A percentile compares a stretch with the other conserved stretches of the same genome.
phyloP scores from a whole-genome alignment of 83 land plant species.

The Larix sibirica region DNA sequence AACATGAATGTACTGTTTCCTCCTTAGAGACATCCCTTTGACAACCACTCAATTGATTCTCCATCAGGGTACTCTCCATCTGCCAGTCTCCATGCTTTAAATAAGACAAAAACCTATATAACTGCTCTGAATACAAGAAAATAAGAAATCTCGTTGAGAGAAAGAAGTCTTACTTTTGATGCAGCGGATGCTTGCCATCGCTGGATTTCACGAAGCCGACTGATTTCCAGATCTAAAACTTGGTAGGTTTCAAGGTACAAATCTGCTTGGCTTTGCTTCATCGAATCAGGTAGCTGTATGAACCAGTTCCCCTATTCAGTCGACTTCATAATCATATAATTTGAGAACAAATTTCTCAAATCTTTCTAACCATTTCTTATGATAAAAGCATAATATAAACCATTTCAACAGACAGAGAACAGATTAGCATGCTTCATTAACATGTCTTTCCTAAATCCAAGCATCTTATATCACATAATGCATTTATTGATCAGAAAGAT shows the following conservation, averaged over 20 bases:
- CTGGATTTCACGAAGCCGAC: slow-evolving; percentile 97
- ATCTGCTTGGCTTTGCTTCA: slow-evolving; percentile 98
- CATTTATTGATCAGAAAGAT: no score
- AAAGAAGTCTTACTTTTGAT: slow-evolving; percentile 65
- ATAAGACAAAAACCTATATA: no score
- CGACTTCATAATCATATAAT: neutral
- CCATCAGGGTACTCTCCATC: no score
- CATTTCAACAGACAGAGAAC: neutral
- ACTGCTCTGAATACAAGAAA: neutral
- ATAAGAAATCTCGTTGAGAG: neutral
- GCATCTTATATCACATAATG: no score
- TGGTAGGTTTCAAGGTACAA: slow-evolving; percentile 95
- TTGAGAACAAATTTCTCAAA: neutral
- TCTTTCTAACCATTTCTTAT: neutral
- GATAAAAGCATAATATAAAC: neutral
- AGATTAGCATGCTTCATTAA: neutral
- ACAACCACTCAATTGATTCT: no score
- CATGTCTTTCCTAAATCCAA: neutral
- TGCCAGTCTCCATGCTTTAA: no score
- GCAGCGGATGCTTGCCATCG: slow-evolving; percentile 96
- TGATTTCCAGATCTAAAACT: slow-evolving; percentile 96
- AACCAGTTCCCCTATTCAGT: slow-evolving; percentile 9
- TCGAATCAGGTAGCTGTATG: slow-evolving; percentile 93
- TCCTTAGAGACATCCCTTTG: no score
- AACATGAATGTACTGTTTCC: no score